Evolutionary conservation across 1,284 basidiomycete genomes (phyloP).

Genomic region (Pseudomicrostroma phylloplanum): DNA sequence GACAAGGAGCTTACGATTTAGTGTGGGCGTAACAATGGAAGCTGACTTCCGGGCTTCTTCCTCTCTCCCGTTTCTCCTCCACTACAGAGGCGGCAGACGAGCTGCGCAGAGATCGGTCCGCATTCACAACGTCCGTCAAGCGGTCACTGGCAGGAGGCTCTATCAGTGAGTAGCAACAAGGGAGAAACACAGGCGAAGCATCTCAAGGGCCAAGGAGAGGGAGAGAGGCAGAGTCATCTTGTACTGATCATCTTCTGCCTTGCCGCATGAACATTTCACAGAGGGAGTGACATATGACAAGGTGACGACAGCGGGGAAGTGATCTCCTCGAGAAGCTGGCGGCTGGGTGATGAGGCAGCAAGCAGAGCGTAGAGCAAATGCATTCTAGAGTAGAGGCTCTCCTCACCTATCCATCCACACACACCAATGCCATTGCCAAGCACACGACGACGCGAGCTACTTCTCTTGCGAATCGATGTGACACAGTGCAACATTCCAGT

Average conservation of each 20-base stretch:
- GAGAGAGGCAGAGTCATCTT: no score
- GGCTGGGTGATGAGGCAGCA: no score
- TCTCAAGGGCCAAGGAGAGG: no score
- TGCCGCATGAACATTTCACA: constrained; percentile 6
- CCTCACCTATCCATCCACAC: no score
- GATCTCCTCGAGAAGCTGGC: neutral
- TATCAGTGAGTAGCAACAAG: constrained; percentile 27
- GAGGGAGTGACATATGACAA: constrained; percentile 42
- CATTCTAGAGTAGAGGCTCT: no score
- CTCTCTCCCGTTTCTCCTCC: constrained; percentile 1
- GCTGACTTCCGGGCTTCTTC: neutral
- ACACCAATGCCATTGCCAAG: no score
- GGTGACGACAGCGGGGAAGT: constrained; percentile 19
- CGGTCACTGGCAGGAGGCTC: constrained; percentile 34
- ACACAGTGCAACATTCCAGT: no score
- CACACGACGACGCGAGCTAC: no score
- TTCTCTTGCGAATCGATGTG: no score
- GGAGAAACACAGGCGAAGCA: neutral
- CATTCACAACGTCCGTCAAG: constrained; percentile 41
- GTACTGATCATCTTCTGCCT: constrained; percentile 1
- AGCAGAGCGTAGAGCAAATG: no score
- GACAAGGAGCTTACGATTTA: neutral
- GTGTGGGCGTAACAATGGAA: neutral
- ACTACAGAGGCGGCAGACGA: constrained; percentile 49
- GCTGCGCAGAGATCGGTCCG: constrained; percentile 35